Percentiles rank a stretch among this genome's conserved stretches.
phyloP scores from a whole-genome alignment of 73 alveolate genomes.

The Halteria grandinella region DNA sequence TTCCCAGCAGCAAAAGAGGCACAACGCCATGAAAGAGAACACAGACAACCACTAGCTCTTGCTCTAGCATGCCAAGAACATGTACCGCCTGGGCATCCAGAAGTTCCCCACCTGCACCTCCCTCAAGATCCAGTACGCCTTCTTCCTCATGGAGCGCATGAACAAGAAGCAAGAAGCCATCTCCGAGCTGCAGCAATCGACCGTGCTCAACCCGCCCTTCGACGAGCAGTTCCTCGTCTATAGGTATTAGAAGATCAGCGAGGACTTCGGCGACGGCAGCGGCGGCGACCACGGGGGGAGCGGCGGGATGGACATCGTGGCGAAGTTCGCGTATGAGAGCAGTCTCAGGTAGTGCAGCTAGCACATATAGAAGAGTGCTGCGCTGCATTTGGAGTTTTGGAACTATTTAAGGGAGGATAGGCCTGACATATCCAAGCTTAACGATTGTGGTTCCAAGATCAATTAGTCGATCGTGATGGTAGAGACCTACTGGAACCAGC shows the following conservation, averaged over 20 bases:
- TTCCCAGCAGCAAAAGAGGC: conserved; percentile 24
- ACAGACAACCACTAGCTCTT: conserved; percentile 53
- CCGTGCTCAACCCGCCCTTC: conserved; percentile 83
- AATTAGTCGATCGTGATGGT: conserved; percentile 78
- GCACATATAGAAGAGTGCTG: conserved; percentile 76
- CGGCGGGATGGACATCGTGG: conserved; percentile 84
- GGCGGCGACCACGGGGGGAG: conserved; percentile 76
- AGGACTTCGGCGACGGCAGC: conserved; percentile 72
- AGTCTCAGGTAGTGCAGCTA: conserved; percentile 76
- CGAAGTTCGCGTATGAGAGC: conserved; percentile 76
- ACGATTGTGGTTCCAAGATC: conserved; percentile 86
- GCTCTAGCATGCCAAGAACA: conserved; percentile 78
- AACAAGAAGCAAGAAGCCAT: conserved; percentile 86
- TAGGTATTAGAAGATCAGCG: conserved; percentile 76
- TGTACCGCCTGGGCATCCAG: conserved; percentile 81
- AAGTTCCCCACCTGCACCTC: conserved; percentile 90
- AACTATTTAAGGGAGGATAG: conserved; percentile 80
- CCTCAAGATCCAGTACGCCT: conserved; percentile 83
- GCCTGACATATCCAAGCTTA: conserved; percentile 83
- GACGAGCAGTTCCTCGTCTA: conserved; percentile 89
- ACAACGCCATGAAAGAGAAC: conserved; percentile 20
- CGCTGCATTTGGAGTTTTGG: conserved; percentile 89
- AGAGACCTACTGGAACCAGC: conserved; percentile 79
- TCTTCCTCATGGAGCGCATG: conserved; percentile 89
- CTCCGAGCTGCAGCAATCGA: conserved; percentile 72